A percentile compares a stretch with the other conserved stretches of the same genome.
phyloP scores from a whole-genome alignment of 345 rosid species.

The Alliaria petiolata region DNA sequence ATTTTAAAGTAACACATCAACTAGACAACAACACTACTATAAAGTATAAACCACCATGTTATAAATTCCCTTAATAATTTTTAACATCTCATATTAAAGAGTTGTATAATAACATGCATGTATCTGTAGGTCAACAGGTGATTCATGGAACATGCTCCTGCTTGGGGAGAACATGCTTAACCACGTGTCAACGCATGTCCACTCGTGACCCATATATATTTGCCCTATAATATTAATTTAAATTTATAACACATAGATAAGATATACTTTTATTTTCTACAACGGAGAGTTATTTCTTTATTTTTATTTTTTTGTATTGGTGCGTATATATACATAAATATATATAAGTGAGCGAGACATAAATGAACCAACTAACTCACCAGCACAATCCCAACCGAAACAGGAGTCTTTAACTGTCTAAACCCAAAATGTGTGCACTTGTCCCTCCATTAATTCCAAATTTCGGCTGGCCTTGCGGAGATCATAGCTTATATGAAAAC shows the following conservation, averaged over 20 bases:
- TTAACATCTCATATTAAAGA: background rate
- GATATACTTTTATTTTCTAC: background rate
- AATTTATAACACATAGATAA: background rate
- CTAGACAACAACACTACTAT: too few relatives aligned
- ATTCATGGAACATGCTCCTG: conserved; percentile 7
- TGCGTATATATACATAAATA: background rate
- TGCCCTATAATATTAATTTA: background rate
- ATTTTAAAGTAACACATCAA: too few relatives aligned
- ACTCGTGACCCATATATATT: conserved; percentile 1
- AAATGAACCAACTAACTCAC: conserved; percentile 21
- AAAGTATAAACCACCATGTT: too few relatives aligned
- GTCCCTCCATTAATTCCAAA: conserved; percentile 21
- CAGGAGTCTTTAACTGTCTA: background rate
- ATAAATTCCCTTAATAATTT: too few relatives aligned
- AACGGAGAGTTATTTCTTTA: background rate
- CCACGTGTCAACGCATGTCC: conserved; percentile 25
- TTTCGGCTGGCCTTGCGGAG: conserved; percentile 24
- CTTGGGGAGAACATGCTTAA: conserved; percentile 18
- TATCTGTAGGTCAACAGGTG: conserved; percentile 8
- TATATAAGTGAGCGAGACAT: conserved; percentile 6
- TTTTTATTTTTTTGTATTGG: background rate
- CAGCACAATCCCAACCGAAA: conserved; percentile 19
- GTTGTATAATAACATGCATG: background rate
- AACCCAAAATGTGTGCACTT: conserved; percentile 25
- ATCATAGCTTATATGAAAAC: background rate